phyloP scores from a whole-genome alignment of 1,284 basidiomycete species.

The Sphaerobolus stellatus region DNA sequence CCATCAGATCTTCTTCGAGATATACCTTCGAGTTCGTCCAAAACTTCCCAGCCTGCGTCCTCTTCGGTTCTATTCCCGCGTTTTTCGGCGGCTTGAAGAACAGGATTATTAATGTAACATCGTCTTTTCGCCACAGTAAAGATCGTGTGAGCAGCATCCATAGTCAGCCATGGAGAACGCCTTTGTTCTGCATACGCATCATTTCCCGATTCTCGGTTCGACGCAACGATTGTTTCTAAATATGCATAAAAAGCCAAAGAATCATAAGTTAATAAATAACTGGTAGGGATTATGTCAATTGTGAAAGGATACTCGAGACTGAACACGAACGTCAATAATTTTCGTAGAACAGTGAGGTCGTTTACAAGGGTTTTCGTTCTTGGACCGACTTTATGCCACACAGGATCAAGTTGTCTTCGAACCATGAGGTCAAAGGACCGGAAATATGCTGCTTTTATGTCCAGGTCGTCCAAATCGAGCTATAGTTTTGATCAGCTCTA shows the following conservation, averaged over 20 bases:
- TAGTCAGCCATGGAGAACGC: conserved; percentile 84
- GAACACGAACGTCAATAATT: conserved; percentile 70
- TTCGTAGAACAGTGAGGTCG: conserved; percentile 84
- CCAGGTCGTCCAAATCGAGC: conserved; percentile 94
- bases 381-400: conserved; percentile 96
- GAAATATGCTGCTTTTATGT: conserved; percentile 93
- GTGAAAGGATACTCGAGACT: background rate
- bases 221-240: conserved; percentile 85
- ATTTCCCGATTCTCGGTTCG: conserved; percentile 55
- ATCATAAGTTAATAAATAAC: conserved; percentile 90
- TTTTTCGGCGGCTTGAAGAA: conserved; percentile 25
- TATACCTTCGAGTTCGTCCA: conserved; percentile 60
- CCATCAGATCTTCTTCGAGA: conserved; percentile 19
- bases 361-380: conserved; percentile 90
- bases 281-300: conserved; percentile 29
- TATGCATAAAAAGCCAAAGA: conserved; percentile 89
- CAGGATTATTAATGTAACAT: conserved; percentile 62
- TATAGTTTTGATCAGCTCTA: conserved; percentile 34
- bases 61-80: conserved; percentile 53
- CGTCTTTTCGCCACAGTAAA: conserved; percentile 81
- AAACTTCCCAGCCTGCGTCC: conserved; percentile 62
- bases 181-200: conserved; percentile 58
- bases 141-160: conserved; percentile 86
- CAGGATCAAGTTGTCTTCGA: conserved; percentile 84
- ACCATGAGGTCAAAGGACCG: conserved; percentile 91